Conservation (phyloP, 139 green algal genomes). For the Chlorella sp. region DNA sequence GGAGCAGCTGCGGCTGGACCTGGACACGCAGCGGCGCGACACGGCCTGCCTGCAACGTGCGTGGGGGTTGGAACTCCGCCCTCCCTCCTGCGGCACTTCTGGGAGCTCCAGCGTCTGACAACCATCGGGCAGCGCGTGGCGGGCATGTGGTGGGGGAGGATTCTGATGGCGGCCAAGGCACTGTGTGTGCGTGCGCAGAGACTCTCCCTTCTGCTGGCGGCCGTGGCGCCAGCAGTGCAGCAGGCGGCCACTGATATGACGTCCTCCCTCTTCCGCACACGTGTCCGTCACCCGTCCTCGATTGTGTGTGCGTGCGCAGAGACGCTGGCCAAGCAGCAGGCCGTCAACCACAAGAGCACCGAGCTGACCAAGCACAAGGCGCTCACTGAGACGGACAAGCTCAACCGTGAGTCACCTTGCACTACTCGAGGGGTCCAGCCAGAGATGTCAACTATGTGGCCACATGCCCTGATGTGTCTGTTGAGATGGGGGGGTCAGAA, state of each 20-base stretch:
- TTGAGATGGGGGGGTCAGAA: neutral
- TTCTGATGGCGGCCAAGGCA: neutral
- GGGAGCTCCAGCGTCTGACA: no score
- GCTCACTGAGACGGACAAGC: conserved; percentile 34
- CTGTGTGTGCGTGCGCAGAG: conserved; percentile 8
- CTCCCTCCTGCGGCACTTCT: no score
- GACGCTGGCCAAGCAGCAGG: conserved; percentile 14
- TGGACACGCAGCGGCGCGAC: no score
- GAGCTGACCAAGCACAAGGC: conserved; percentile 6
- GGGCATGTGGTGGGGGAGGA: neutral
- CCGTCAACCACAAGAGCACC: conserved; percentile 6
- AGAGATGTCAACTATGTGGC: no score
- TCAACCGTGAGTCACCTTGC: conserved; percentile 19
- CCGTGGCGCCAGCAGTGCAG: no score
- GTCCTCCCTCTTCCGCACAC: no score
- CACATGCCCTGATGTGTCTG: neutral
- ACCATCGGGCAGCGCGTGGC: neutral
- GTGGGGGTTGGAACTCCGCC: no score
- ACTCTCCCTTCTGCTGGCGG: no score
- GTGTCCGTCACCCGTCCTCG: neutral
- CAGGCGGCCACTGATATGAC: no score
- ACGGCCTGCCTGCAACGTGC: no score
- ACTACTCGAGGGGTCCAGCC: no score
- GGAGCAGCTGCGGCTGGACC: no score
- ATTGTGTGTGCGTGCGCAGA: conserved; percentile 10